These are phyloP conservation scores for Marasmius tenuissimus DNA, from an alignment of 1,284 basidiomycete species.

Conservation along the genomic window DNA sequence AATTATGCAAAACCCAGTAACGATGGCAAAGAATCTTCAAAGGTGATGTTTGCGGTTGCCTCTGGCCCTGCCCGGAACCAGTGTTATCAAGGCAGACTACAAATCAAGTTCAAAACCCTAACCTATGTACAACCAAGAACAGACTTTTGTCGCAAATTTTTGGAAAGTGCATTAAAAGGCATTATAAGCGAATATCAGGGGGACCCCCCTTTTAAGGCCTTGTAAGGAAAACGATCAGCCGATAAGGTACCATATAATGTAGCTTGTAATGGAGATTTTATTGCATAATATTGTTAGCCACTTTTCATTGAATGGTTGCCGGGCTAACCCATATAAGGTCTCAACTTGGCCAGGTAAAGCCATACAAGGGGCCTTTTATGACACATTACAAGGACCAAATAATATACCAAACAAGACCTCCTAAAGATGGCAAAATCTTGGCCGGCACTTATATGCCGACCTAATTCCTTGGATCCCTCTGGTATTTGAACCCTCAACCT, in stretches of 20 bases:
- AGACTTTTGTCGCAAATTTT: background rate
- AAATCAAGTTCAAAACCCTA: too few relatives aligned
- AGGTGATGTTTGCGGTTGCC: too few relatives aligned
- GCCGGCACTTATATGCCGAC: background rate
- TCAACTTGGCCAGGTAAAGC: background rate
- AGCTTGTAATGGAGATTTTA: background rate
- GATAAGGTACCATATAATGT: background rate
- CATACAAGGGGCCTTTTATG: too few relatives aligned
- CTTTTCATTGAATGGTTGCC: background rate
- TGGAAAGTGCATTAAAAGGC: background rate
- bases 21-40: too few relatives aligned
- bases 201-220: background rate
- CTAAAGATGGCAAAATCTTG: background rate
- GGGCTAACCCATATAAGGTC: background rate
- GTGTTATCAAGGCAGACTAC: too few relatives aligned
- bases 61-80: too few relatives aligned
- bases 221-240: background rate
- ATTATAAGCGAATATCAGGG: background rate
- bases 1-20: too few relatives aligned
- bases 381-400: too few relatives aligned
- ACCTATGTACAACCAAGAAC: too few relatives aligned
- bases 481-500: background rate
- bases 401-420: too few relatives aligned
- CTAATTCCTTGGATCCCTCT: background rate
- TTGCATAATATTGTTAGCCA: background rate